Evolutionary conservation across 2,329 filamentous ascomycete species (phyloP).

Genomic region (Colletotrichum brevisporum): DNA sequence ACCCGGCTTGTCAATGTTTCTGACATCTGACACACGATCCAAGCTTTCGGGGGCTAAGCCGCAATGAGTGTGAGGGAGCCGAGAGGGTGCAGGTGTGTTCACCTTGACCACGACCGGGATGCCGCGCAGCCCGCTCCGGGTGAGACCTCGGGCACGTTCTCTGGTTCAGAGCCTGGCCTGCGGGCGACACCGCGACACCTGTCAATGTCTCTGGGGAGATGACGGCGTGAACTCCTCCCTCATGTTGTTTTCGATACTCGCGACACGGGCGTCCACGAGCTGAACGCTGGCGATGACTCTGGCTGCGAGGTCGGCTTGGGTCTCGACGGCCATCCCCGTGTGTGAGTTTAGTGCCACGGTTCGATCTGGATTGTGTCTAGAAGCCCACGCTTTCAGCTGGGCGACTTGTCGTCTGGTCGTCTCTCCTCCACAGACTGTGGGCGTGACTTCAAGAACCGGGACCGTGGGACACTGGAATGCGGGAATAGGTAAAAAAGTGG

Average conservation of each 20-base stretch:
- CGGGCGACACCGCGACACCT: neutral
- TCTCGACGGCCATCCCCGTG: neutral
- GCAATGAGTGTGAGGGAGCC: neutral
- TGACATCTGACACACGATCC: slow-evolving; percentile 1
- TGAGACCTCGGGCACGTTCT: slow-evolving; percentile 24
- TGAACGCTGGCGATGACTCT: slow-evolving; percentile 1
- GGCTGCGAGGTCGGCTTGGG: neutral
- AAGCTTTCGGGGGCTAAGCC: neutral
- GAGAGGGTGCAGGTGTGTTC: neutral
- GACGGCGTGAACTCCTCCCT: slow-evolving; percentile 17
- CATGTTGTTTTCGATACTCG: neutral
- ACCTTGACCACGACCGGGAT: neutral
- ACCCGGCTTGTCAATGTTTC: neutral
- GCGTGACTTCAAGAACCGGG: neutral
- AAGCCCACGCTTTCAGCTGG: neutral
- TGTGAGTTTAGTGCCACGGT: neutral
- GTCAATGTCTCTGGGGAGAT: slow-evolving; percentile 29
- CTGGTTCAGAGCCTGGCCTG: slow-evolving; percentile 16
- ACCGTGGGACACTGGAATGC: neutral
- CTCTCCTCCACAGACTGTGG: neutral
- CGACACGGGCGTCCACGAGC: slow-evolving; percentile 13
- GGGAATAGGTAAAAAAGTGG: neutral
- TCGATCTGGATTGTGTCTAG: neutral
- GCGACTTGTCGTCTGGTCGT: neutral
- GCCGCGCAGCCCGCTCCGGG: slow-evolving; percentile 3